phyloP scores from a whole-genome alignment of 2,329 filamentous ascomycete genomes.

The Pseudocercospora macadamiae region DNA sequence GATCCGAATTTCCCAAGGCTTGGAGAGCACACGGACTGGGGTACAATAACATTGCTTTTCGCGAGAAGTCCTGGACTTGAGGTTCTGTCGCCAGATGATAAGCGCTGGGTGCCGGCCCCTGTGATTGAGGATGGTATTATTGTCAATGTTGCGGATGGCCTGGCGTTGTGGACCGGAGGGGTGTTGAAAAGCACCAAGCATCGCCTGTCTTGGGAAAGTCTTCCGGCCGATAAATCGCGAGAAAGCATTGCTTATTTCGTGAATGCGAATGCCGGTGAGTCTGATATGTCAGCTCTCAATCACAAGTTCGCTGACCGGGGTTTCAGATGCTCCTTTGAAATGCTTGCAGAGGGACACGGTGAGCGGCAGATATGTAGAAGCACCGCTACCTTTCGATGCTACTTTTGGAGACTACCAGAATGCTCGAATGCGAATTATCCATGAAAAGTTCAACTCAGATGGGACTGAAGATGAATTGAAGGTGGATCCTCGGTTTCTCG shows the following conservation, averaged over 20 bases:
- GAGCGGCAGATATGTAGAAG: not conserved
- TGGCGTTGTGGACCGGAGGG: not conserved
- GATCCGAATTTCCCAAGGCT: conserved; percentile 3
- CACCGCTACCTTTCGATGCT: conserved; percentile 1
- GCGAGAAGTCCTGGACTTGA: conserved; percentile 4
- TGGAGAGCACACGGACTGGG: conserved; percentile 6
- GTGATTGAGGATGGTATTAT: conserved; percentile 5
- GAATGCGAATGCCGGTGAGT: conserved; percentile 6
- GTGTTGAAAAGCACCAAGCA: conserved; percentile 6
- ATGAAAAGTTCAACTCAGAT: conserved; percentile 7
- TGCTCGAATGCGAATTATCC: conserved; percentile 2
- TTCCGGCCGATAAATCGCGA: not conserved
- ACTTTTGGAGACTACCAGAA: conserved; percentile 9
- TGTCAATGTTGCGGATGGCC: conserved; percentile 2
- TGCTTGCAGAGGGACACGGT: not conserved
- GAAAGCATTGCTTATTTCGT: conserved; percentile 9
- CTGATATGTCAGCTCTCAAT: not conserved
- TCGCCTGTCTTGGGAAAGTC: conserved; percentile 5
- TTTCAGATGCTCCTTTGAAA: not conserved
- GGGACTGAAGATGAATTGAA: not conserved
- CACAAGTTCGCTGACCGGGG: not conserved
- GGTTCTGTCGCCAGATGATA: not conserved
- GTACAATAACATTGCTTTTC: conserved; percentile 1
- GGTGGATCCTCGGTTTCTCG: not conserved
- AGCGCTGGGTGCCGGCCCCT: not conserved